Evolutionary conservation across 352 stramenopile species (phyloP).

Genomic region (Nothophytophthora sp.): DNA sequence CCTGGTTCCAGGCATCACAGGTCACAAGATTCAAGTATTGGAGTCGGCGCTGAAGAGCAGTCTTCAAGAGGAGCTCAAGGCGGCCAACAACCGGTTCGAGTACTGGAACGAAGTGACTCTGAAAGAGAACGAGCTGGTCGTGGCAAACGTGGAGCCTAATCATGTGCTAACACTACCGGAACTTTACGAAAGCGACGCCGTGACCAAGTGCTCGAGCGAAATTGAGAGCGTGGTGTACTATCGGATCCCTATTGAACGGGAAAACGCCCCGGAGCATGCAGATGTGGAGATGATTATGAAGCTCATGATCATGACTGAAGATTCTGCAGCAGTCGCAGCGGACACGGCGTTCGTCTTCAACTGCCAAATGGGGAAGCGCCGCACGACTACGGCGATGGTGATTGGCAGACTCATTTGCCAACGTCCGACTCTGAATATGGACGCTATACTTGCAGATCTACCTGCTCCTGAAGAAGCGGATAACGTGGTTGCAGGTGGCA

Average conservation of each 20-base stretch:
- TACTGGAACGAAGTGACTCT: conserved; percentile 80
- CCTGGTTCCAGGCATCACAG: conserved; percentile 77
- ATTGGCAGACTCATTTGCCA: conserved; percentile 70
- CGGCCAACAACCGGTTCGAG: conserved; percentile 54
- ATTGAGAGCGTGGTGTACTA: conserved; percentile 66
- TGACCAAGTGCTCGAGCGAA: conserved; percentile 26
- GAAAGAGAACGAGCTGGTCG: conserved; percentile 65
- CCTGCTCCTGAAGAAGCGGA: conserved; percentile 6
- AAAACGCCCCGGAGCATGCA: conserved; percentile 79
- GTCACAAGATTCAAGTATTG: conserved; percentile 80
- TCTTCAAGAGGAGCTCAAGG: conserved; percentile 65
- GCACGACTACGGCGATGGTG: conserved; percentile 80
- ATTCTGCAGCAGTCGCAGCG: no score
- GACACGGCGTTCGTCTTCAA: conserved; percentile 90
- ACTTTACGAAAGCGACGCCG: conserved; percentile 51
- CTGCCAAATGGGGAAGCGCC: conserved; percentile 86
- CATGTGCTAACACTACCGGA: conserved; percentile 68
- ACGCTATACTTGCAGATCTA: conserved; percentile 1
- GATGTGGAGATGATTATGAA: conserved; percentile 74
- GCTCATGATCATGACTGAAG: conserved; percentile 39
- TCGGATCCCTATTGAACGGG: conserved; percentile 76
- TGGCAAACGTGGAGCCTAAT: conserved; percentile 34
- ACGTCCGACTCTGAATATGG: conserved; percentile 26
- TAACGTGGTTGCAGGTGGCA: conserved; percentile 29
- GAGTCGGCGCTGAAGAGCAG: conserved; percentile 82